phyloP scores from a whole-genome alignment of 192 early-diverging fungal species.

The Podila horticola region DNA sequence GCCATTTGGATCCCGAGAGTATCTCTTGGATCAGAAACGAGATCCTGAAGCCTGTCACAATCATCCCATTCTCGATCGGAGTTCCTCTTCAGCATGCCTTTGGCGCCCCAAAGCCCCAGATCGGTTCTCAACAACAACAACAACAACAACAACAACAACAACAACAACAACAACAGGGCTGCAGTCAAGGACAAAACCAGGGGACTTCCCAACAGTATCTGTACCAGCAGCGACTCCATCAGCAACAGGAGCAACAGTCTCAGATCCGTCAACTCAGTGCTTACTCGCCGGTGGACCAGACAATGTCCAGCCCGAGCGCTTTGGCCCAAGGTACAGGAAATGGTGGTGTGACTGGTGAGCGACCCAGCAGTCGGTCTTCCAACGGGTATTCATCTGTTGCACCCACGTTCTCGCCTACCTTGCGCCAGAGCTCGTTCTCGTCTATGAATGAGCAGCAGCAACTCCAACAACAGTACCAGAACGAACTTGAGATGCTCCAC shows the following conservation, averaged over 20 bases:
- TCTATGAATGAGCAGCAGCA: conserved; percentile 8
- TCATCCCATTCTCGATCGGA: conserved; percentile 31
- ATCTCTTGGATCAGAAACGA: conserved; percentile 23
- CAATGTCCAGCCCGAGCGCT: not conserved
- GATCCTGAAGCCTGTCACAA: conserved; percentile 15
- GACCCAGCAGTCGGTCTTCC: not conserved
- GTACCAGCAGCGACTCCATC: conserved; percentile 11
- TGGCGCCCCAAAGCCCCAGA: not conserved
- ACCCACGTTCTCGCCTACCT: not conserved
- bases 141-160: not conserved
- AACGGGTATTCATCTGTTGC: not conserved
- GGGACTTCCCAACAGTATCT: conserved; percentile 10
- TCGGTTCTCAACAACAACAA: not conserved
- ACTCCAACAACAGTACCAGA: conserved; percentile 19
- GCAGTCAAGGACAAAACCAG: not conserved
- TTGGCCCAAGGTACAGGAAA: not conserved
- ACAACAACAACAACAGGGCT: not conserved
- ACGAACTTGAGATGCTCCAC: conserved; percentile 20
- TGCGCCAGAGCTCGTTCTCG: not conserved
- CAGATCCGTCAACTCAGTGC: not conserved
- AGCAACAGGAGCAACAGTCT: not conserved
- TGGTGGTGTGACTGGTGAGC: not conserved
- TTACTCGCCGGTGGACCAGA: not conserved
- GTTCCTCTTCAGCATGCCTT: conserved; percentile 10
- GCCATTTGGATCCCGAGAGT: conserved; percentile 19